phyloP scores from a whole-genome alignment of 2,329 filamentous ascomycete genomes.

The Diaporthe citri region DNA sequence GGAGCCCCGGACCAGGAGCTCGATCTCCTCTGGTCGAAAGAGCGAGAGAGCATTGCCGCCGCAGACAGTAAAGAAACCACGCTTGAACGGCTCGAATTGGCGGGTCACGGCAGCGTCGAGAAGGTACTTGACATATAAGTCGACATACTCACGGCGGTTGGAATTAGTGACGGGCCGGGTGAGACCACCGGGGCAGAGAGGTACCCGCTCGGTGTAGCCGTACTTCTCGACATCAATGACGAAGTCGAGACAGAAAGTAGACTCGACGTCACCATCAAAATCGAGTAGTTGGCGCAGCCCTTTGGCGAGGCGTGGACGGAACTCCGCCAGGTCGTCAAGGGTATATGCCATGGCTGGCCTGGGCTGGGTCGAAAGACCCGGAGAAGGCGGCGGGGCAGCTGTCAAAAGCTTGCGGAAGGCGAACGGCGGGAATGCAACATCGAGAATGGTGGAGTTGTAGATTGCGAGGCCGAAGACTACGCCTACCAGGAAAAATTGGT shows the following conservation, averaged over 20 bases:
- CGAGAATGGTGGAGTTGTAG: constrained; percentile 94
- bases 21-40: constrained; percentile 92
- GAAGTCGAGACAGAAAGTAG: constrained; percentile 86
- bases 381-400: constrained; percentile 74
- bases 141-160: constrained; percentile 88
- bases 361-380: constrained; percentile 67
- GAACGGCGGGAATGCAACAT: constrained; percentile 89
- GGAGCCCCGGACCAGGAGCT: constrained; percentile 86
- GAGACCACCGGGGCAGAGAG: constrained; percentile 81
- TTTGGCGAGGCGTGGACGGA: constrained; percentile 79
- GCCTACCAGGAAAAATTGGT: constrained; percentile 92
- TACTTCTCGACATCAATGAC: constrained; percentile 83
- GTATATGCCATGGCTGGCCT: constrained; percentile 77
- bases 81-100: constrained; percentile 94
- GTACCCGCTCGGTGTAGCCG: constrained; percentile 73
- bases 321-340: constrained; percentile 86
- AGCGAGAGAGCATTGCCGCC: constrained; percentile 88
- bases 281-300: constrained; percentile 83
- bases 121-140: constrained; percentile 83
- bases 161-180: constrained; percentile 82
- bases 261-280: constrained; percentile 85
- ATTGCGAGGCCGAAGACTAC: constrained; percentile 90
- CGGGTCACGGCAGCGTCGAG: constrained; percentile 82
- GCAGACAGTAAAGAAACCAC: constrained; percentile 93
- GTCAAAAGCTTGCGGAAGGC: constrained; percentile 89